Conservation (phyloP, 352 stramenopile genomes). For the Globisporangium iwayamae region DNA sequence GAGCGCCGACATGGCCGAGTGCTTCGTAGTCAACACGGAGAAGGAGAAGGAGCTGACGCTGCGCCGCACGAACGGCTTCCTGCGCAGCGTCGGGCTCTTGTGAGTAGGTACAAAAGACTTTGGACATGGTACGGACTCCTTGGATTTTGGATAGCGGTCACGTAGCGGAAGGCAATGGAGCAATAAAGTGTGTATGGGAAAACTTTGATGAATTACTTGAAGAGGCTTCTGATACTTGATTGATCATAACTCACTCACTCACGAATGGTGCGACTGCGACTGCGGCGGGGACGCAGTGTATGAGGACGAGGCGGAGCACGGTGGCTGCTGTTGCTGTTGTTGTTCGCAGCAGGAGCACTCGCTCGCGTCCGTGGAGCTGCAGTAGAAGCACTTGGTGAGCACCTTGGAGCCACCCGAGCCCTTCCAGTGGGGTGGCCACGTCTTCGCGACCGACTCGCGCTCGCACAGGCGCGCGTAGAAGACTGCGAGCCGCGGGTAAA, state of each 20-base stretch:
- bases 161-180: neutral
- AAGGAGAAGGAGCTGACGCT: constrained; percentile 69
- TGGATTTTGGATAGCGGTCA: neutral
- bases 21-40: constrained; percentile 56
- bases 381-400: constrained; percentile 77
- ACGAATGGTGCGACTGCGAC: neutral
- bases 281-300: constrained; percentile 7
- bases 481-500: constrained; percentile 74
- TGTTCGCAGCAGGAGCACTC: constrained; percentile 13
- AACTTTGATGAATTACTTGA: neutral
- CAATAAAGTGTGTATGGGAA: neutral
- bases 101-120: neutral
- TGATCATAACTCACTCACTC: neutral
- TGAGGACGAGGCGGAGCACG: constrained; percentile 1
- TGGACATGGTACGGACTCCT: neutral
- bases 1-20: constrained; percentile 32
- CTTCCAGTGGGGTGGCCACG: constrained; percentile 83
- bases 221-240: neutral
- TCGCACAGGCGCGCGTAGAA: constrained; percentile 77
- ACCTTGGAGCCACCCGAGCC: constrained; percentile 73
- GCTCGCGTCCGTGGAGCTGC: constrained; percentile 24
- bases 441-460: constrained; percentile 65
- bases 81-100: constrained; percentile 43
- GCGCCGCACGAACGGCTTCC: constrained; percentile 44
- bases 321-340: constrained; percentile 4